These are phyloP conservation scores for Nitzschia putrida DNA, from an alignment of 108 stramenopile genomes.

Conservation along the genomic window DNA sequence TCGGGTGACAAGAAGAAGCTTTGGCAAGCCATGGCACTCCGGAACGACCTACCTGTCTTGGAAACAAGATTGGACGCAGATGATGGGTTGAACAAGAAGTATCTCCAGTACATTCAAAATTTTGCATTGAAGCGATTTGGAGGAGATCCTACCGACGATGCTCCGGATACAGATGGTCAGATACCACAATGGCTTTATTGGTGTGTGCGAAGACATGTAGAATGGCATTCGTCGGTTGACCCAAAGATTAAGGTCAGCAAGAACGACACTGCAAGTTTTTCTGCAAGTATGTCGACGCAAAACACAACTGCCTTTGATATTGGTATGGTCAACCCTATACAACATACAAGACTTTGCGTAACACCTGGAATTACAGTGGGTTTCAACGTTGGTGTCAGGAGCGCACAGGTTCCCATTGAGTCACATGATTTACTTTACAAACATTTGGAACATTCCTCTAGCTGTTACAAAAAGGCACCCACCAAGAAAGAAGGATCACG, in stretches of 20 bases:
- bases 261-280: constrained; percentile 12
- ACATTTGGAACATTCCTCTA: constrained; percentile 10
- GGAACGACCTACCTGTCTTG: constrained; percentile 50
- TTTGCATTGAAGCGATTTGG: constrained; percentile 53
- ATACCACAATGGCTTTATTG: constrained; percentile 65
- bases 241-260: not conserved
- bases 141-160: not conserved
- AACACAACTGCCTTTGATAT: not conserved
- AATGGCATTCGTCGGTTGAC: constrained; percentile 64
- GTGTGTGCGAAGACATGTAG: constrained; percentile 69
- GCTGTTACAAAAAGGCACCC: constrained; percentile 16
- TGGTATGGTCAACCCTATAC: constrained; percentile 37
- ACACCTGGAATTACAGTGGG: constrained; percentile 82
- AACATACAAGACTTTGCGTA: constrained; percentile 60
- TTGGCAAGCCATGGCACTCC: constrained; percentile 53
- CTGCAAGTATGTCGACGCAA: constrained; percentile 15
- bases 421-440: constrained; percentile 44
- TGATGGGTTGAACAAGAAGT: constrained; percentile 72
- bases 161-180: constrained; percentile 1
- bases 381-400: constrained; percentile 57
- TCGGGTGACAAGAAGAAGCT: constrained; percentile 42
- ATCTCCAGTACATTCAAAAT: constrained; percentile 55
- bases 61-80: constrained; percentile 87
- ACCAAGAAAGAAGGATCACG: constrained; percentile 7
- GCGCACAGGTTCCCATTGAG: constrained; percentile 54